Evolutionary conservation across 371 early-diverging fungal species (phyloP).

Genomic region (Entomophthora muscae): DNA sequence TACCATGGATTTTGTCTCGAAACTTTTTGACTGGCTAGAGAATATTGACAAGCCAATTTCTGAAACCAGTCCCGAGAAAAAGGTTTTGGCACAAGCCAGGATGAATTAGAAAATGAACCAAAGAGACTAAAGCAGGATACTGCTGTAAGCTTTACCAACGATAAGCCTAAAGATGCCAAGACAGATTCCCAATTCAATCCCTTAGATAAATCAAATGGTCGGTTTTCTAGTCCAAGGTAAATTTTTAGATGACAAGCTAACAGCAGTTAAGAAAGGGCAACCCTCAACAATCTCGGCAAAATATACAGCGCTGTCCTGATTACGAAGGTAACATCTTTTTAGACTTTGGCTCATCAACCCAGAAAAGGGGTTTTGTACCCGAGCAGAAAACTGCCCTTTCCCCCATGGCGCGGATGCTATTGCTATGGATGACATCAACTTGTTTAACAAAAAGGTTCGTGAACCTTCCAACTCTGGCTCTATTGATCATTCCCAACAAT

Average conservation of each 20-base stretch:
- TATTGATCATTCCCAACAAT: background rate
- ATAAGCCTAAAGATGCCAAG: too few species aligned
- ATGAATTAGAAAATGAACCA: background rate
- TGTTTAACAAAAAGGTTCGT: background rate
- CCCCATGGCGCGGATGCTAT: conserved; percentile 45
- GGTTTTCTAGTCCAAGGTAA: conserved; percentile 1
- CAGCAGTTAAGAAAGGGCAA: background rate
- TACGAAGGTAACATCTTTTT: background rate
- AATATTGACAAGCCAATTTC: background rate
- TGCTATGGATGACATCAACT: background rate
- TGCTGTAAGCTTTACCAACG: background rate
- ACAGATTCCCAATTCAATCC: background rate
- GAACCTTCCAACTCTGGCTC: background rate
- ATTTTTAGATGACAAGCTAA: background rate
- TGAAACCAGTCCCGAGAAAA: background rate
- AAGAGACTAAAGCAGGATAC: background rate
- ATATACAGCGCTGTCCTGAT: background rate
- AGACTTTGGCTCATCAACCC: background rate
- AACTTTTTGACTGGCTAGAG: background rate
- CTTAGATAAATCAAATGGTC: too few species aligned
- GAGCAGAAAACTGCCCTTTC: conserved; percentile 62
- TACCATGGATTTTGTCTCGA: background rate
- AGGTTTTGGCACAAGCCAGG: too few species aligned
- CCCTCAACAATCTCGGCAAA: background rate
- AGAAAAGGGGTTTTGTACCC: conserved; percentile 64